These are phyloP conservation scores for Skeletonema marinoi DNA, from an alignment of 108 stramenopile genomes.

Conservation along the genomic window DNA sequence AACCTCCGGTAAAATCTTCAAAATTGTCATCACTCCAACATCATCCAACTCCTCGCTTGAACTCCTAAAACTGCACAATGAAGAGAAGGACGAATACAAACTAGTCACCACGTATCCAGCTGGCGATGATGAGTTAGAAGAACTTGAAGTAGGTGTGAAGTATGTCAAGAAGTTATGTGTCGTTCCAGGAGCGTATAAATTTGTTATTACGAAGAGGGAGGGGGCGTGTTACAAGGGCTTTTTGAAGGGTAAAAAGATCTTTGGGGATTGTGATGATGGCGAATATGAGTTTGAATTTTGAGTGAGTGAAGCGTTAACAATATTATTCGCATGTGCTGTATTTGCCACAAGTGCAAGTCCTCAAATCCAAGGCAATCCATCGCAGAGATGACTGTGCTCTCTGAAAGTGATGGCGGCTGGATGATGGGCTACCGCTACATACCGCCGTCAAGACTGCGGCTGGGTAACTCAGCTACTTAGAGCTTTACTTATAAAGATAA, in stretches of 20 bases:
- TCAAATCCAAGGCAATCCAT: too few relatives aligned
- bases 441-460: too few relatives aligned
- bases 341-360: too few relatives aligned
- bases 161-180: background rate
- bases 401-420: too few relatives aligned
- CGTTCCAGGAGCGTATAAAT: background rate
- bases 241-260: background rate
- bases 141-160: background rate
- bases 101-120: background rate
- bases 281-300: background rate
- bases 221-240: background rate
- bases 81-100: background rate
- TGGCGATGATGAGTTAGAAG: background rate
- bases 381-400: too few relatives aligned
- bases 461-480: too few relatives aligned
- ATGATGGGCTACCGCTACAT: too few relatives aligned
- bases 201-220: background rate
- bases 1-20: background rate
- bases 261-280: background rate
- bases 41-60: background rate
- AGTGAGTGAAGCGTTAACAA: too few relatives aligned
- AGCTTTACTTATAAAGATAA: too few relatives aligned
- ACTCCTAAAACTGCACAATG: background rate
- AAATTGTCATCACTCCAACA: background rate
- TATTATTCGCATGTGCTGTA: too few relatives aligned